Evolutionary conservation across 2,329 filamentous ascomycete species (phyloP).

Genomic region (Phialophora macrospora): DNA sequence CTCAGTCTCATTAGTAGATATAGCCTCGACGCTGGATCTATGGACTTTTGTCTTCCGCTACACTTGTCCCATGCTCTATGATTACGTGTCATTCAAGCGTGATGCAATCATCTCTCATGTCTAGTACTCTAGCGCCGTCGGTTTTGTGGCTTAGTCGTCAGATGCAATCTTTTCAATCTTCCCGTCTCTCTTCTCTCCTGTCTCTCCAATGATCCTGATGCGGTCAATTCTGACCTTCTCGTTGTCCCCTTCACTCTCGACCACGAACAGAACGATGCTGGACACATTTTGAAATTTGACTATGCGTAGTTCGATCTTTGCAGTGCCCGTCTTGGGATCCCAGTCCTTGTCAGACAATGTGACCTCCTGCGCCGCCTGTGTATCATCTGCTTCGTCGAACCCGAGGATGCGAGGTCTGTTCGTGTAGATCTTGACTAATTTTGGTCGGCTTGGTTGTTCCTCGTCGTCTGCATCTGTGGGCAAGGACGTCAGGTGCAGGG

Average conservation of each 20-base stretch:
- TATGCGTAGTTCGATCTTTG: conserved; percentile 75
- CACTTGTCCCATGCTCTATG: background rate
- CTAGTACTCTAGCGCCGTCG: conserved; percentile 9
- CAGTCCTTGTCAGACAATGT: conserved; percentile 77
- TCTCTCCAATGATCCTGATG: conserved; percentile 76
- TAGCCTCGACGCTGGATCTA: conserved; percentile 8
- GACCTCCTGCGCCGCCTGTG: conserved; percentile 77
- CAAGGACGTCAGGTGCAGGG: conserved; percentile 80
- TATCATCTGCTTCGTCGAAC: conserved; percentile 92
- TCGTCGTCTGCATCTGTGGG: conserved; percentile 63
- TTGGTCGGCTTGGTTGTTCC: conserved; percentile 78
- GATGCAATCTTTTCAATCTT: conserved; percentile 95
- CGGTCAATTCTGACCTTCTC: conserved; percentile 78
- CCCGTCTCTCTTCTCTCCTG: conserved; percentile 87
- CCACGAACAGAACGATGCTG: conserved; percentile 84
- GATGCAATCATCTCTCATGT: conserved; percentile 32
- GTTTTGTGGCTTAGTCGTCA: conserved; percentile 48
- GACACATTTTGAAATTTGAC: conserved; percentile 97
- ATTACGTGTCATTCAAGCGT: background rate
- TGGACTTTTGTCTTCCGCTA: conserved; percentile 9
- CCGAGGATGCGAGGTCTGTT: conserved; percentile 90
- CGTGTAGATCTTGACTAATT: conserved; percentile 80
- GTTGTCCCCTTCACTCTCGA: conserved; percentile 78
- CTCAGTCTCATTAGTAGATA: background rate
- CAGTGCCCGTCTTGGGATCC: conserved; percentile 74